Percentiles rank a stretch among this genome's conserved stretches.
Conservation (phyloP, 2,329 filamentous ascomycete genomes). For the Colletotrichum tamarilloi region DNA sequence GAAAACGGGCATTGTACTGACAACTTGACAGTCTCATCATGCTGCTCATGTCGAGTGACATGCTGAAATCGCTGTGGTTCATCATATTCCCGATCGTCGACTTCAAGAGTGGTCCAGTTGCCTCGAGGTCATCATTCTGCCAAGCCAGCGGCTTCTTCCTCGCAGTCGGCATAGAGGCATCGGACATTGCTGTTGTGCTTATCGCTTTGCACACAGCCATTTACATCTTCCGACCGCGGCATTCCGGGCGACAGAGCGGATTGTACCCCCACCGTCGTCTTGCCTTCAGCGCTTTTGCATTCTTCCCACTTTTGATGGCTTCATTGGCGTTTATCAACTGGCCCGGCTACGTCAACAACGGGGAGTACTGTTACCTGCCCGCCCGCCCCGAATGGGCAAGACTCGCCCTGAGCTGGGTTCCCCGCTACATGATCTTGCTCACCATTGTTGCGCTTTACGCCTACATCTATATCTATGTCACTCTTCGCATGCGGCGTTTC, state of each 20-base stretch:
- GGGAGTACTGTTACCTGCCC: slow-evolving; percentile 78
- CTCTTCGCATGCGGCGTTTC: slow-evolving; percentile 54
- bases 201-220: slow-evolving; percentile 80
- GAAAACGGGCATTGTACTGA: slow-evolving; percentile 34
- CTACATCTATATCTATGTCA: slow-evolving; percentile 77
- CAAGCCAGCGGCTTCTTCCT: slow-evolving; percentile 77
- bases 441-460: slow-evolving; percentile 73
- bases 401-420: slow-evolving; percentile 77
- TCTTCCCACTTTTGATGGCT: slow-evolving; percentile 58
- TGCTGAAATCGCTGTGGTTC: slow-evolving; percentile 77
- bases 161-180: slow-evolving; percentile 73
- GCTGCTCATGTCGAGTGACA: slow-evolving; percentile 77
- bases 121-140: slow-evolving; percentile 67
- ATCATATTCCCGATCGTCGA: slow-evolving; percentile 72
- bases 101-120: slow-evolving; percentile 62
- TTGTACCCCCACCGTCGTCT: slow-evolving; percentile 74
- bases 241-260: slow-evolving; percentile 65
- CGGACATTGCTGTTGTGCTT: slow-evolving; percentile 77
- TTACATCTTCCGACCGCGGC: slow-evolving; percentile 72
- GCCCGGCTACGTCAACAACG: slow-evolving; percentile 69
- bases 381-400: slow-evolving; percentile 75
- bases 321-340: slow-evolving; percentile 71
- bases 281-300: slow-evolving; percentile 67
- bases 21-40: slow-evolving; percentile 71
- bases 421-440: slow-evolving; percentile 75